A percentile compares a stretch with the other conserved stretches of the same genome.
Conservation (phyloP, 768 basidiomycete species). For the Peribolospora baueri region DNA sequence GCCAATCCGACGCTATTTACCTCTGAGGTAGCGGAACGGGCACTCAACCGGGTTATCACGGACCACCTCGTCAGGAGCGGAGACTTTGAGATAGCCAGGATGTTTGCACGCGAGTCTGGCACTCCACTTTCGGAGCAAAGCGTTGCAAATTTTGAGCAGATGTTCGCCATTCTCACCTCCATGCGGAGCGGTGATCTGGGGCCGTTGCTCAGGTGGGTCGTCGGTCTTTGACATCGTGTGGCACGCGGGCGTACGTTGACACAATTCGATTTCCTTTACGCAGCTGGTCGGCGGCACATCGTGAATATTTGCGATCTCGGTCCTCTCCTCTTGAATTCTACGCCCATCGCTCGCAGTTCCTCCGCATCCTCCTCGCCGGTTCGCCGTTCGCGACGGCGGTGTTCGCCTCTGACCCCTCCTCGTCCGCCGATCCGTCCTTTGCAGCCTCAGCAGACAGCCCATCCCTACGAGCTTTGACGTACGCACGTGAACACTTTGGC, state of each 20-base stretch:
- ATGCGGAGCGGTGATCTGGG: slow-evolving; percentile 15
- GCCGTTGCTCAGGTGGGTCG: slow-evolving; percentile 50
- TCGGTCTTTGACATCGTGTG: background rate
- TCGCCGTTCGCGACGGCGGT: background rate
- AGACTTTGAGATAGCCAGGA: slow-evolving; percentile 50
- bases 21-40: background rate
- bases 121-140: slow-evolving; percentile 32
- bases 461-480: slow-evolving; percentile 37
- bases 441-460: slow-evolving; percentile 12
- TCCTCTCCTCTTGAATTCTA: slow-evolving; percentile 68
- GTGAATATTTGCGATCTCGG: slow-evolving; percentile 37
- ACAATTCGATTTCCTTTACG: background rate
- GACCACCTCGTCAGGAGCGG: slow-evolving; percentile 38
- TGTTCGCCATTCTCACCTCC: slow-evolving; percentile 9
- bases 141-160: slow-evolving; percentile 35
- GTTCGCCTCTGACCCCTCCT: background rate
- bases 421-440: too few relatives aligned
- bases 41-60: slow-evolving; percentile 20
- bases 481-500: slow-evolving; percentile 42
- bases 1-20: slow-evolving; percentile 7
- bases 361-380: slow-evolving; percentile 34
- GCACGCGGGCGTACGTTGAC: background rate
- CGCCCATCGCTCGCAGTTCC: slow-evolving; percentile 72
- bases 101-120: slow-evolving; percentile 37
- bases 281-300: slow-evolving; percentile 58